Conservation (phyloP, 805 yeast species). For the Yamadazyma laniorum region DNA sequence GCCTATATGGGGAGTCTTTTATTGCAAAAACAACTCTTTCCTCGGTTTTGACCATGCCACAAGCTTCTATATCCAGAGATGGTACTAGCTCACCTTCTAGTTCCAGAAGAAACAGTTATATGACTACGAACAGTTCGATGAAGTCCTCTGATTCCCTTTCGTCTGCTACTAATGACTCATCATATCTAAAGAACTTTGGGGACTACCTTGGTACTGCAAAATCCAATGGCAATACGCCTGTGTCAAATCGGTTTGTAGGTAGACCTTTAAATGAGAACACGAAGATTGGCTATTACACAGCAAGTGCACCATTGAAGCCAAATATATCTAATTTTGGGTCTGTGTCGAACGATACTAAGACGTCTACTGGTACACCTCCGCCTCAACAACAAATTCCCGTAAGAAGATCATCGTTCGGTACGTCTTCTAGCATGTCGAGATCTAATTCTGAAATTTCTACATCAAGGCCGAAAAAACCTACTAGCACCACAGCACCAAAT, state of each 20-base stretch:
- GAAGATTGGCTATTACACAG: slow-evolving; percentile 6
- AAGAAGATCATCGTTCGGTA: slow-evolving; percentile 4
- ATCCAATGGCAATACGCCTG: slow-evolving; percentile 17
- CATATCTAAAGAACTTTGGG: slow-evolving; percentile 31
- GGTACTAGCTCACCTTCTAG: slow-evolving; percentile 10
- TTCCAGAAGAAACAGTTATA: slow-evolving; percentile 4
- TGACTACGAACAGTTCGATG: neutral
- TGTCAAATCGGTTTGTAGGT: slow-evolving; percentile 16
- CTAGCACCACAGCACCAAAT: no score
- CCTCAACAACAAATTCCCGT: slow-evolving; percentile 1
- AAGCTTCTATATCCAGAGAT: slow-evolving; percentile 19
- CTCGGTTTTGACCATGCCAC: slow-evolving; percentile 16
- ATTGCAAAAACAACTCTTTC: slow-evolving; percentile 16
- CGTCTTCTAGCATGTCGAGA: neutral
- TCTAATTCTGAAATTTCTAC: neutral
- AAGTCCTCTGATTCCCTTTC: slow-evolving; percentile 6
- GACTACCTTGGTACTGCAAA: slow-evolving; percentile 30
- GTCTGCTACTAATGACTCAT: slow-evolving; percentile 15
- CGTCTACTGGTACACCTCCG: neutral
- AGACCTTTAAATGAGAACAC: neutral
- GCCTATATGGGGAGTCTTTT: slow-evolving; percentile 26
- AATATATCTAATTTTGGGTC: slow-evolving; percentile 4
- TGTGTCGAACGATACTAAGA: neutral
- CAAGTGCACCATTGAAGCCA: slow-evolving; percentile 14
- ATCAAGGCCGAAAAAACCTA: no score